Evolutionary conservation across 257 asterid species (phyloP), one percentile per base, ranked within the genome.

Genomic region (Linderniella brevidens): DNA sequence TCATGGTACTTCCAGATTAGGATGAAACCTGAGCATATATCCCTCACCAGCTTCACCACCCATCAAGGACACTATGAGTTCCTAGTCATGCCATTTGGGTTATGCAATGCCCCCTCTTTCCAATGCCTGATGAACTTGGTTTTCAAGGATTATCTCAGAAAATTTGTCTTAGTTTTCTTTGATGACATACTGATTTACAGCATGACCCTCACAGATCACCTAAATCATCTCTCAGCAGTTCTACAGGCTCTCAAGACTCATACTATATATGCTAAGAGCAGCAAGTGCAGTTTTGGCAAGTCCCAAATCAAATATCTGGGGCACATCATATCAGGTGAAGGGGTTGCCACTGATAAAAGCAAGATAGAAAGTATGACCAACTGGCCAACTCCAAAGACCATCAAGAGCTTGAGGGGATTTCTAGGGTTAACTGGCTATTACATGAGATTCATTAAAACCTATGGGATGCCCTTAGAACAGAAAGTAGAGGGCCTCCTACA

Each of bases 1-100:
- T 13, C 36, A 0, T 36, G 67, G 4, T 61, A 55, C 19, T 46
- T 41, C 10, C 58, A 55, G 5, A 35, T 62, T 1, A 41, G 25
- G 32, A 44, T 45, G 49, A 9, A 8, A 13, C 17, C 13, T 6
- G 46, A 13, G 6, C 8, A 10, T 41, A 41, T 41, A 11, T 16
- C 9, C 13, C 13, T 13, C 1, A 41, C 46, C n/a, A 13, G 14
- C 8, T 41, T 41, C 13, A 8, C 9, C 1, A 41, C 46, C 13
- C 46, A 41, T 6, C 46, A 13, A 11, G 46, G 46, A 8, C 46
- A 41, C 6, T 41, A 11, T 45, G 49, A 45, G 8, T 45, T 15
- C 11, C 8, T 45, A 25, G 49, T 45, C 1, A 45, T 45, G 49
- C 46, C 46, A 1, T 41, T 41, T 10, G 46, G 15, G 5, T 41